Base-by-base conservation (phyloP, 345 rosid genomes). In the Syzygium grande region DNA sequence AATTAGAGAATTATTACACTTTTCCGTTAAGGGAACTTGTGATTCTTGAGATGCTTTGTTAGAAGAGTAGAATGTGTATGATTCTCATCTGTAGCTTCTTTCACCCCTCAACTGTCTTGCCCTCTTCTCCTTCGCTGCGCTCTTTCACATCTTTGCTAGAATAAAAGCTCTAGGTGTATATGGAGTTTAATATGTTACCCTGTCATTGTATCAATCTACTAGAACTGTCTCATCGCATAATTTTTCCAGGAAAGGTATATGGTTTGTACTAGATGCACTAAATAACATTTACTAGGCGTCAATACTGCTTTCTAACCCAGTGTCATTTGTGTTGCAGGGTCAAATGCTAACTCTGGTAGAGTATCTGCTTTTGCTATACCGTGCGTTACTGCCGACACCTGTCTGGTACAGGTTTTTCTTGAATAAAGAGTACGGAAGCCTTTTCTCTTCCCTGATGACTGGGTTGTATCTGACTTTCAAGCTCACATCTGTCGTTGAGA, bases 321-420 rank as follows among this genome's bases (percentile, higher is more conserved):
- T 19, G 21, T 84, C 59, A 52, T 61, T 34, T 89, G 4, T 63
- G 89, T 88, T 91, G 38, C 92, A 95, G 97, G 98, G 97, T 86
- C 98, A 95, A 88, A 87, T 95, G 94, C 93, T 95, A 84, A 95
- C 98, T 61, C 89, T 94, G 91, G 95, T 95, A 56, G 98, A 95
- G 88, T 95, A 95, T 87, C 89, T 93, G 89, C 90, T 95, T 89
- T 92, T 95, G 90, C 91, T 95, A 52, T 95, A 95, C 87, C 96
- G 98, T 79, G 96, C 98, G 22, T 92, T 94, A 52, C 91, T 95
- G 90, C 98, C 98, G 9, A 94, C 98, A 51, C 96, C 98, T 30
- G 96, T 95, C n/a, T 95, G 98, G 98, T 95, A 95, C 80, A 95
- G 98, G 38, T 95, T 95, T 94, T 95, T 95, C 92, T 92, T 95